Evolutionary conservation across 352 stramenopile species (phyloP).

Genomic region (Thalassiosira sp.): DNA sequence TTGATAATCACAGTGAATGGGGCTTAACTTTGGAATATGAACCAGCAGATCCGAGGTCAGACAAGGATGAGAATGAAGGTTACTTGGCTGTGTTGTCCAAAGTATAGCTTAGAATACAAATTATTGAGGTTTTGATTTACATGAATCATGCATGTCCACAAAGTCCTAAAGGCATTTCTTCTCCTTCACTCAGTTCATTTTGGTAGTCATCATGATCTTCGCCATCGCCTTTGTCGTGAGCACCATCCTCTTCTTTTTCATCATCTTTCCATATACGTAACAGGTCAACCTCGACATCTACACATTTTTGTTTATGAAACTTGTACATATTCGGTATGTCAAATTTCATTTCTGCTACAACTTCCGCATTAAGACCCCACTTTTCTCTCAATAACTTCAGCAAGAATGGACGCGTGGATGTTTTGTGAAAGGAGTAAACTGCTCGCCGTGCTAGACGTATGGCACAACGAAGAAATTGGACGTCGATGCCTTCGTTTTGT

Average conservation of each 20-base stretch:
- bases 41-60: conserved; percentile 39
- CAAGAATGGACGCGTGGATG: conserved; percentile 80
- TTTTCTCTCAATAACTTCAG: conserved; percentile 68
- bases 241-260: conserved; percentile 33
- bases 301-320: conserved; percentile 83
- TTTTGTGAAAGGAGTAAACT: conserved; percentile 88
- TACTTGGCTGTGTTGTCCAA: conserved; percentile 48
- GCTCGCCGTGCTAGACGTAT: conserved; percentile 63
- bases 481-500: conserved; percentile 84
- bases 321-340: conserved; percentile 86
- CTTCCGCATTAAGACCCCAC: conserved; percentile 77
- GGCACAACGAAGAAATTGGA: conserved; percentile 79
- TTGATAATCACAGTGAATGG: conserved; percentile 29
- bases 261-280: conserved; percentile 68
- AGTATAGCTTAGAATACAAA: conserved; percentile 3
- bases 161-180: conserved; percentile 31
- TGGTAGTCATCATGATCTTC: background rate
- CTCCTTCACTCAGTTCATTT: conserved; percentile 17
- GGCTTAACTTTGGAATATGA: conserved; percentile 31
- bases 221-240: background rate
- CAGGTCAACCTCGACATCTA: conserved; percentile 84
- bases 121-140: background rate
- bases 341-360: conserved; percentile 85
- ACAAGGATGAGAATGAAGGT: conserved; percentile 39
- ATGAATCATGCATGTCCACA: conserved; percentile 28